Evolutionary conservation across 306 rosid species (phyloP).

Genomic region (Neltuma alba): DNA sequence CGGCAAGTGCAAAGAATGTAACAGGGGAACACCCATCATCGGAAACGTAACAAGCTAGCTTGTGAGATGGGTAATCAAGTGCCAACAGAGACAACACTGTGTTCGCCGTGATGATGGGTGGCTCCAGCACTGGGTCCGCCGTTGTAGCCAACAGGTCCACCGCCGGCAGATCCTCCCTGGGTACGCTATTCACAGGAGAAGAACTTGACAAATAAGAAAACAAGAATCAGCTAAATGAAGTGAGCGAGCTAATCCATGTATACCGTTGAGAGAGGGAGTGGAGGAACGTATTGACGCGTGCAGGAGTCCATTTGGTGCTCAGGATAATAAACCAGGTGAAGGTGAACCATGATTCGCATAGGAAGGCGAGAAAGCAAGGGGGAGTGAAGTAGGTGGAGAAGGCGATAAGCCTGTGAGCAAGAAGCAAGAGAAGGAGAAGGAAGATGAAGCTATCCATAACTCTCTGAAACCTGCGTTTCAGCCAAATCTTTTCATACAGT

Average conservation of each 20-base stretch:
- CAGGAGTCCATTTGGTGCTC: background rate
- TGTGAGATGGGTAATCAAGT: too few species aligned
- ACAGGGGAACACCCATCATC: constrained; percentile 73
- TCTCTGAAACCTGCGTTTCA: constrained; percentile 25
- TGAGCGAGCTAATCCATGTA: too few species aligned
- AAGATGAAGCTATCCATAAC: constrained; percentile 32
- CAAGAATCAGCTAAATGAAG: too few species aligned
- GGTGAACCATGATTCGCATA: background rate
- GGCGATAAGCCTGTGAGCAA: background rate
- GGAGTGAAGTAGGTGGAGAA: background rate
- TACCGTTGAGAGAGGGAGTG: background rate
- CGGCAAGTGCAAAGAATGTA: constrained; percentile 52
- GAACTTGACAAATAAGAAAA: too few species aligned
- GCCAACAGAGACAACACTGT: too few species aligned
- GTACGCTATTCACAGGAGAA: constrained; percentile 31
- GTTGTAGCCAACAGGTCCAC: too few species aligned
- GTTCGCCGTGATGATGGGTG: too few species aligned
- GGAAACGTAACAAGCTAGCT: constrained; percentile 71
- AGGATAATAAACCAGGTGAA: background rate
- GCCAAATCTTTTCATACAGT: constrained; percentile 35
- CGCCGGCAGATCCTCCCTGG: too few species aligned
- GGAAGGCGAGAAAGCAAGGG: background rate
- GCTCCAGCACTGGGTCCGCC: too few species aligned
- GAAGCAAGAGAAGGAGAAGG: background rate
- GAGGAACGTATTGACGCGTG: background rate